A percentile compares a stretch with the other conserved stretches of the same genome.
Conservation (phyloP, 2,329 filamentous ascomycete genomes). For the Arthrinium phaeospermum region DNA sequence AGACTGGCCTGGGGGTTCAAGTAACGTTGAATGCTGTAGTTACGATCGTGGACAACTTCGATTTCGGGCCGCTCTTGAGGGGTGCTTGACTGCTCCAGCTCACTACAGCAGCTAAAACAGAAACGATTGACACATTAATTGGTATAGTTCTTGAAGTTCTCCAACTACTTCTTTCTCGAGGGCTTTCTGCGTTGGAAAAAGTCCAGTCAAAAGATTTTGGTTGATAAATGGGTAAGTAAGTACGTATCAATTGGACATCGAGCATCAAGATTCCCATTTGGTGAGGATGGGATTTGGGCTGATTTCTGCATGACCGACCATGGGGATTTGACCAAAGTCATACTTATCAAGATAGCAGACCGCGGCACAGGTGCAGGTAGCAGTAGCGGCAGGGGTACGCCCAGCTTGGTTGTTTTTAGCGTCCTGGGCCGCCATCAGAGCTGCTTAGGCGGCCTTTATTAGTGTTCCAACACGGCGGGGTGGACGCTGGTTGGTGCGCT, state of each 20-base stretch:
- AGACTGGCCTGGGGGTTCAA: constrained; percentile 21
- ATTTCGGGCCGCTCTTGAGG: constrained; percentile 21
- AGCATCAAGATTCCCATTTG: not conserved
- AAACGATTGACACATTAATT: not conserved
- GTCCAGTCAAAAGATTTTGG: not conserved
- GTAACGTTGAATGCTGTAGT: constrained; percentile 17
- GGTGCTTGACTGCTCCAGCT: not conserved
- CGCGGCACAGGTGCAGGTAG: not conserved
- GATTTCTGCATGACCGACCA: not conserved
- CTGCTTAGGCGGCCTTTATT: not conserved
- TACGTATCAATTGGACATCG: not conserved
- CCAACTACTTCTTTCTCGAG: too few species aligned
- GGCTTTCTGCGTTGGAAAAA: not conserved
- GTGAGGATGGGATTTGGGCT: not conserved
- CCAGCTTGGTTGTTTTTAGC: not conserved
- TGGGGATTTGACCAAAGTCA: not conserved
- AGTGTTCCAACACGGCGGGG: not conserved
- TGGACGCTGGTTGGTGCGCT: not conserved
- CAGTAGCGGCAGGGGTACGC: not conserved
- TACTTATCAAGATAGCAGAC: constrained; percentile 6
- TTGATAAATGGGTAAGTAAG: not conserved
- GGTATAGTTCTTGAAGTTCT: not conserved
- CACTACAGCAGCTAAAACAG: not conserved
- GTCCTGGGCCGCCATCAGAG: constrained; percentile 5
- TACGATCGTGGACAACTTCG: constrained; percentile 17